A percentile compares a stretch with the other conserved stretches of the same genome.
These are phyloP conservation scores for Pythium diclinum DNA, from an alignment of 352 stramenopile genomes.

Conservation along the genomic window DNA sequence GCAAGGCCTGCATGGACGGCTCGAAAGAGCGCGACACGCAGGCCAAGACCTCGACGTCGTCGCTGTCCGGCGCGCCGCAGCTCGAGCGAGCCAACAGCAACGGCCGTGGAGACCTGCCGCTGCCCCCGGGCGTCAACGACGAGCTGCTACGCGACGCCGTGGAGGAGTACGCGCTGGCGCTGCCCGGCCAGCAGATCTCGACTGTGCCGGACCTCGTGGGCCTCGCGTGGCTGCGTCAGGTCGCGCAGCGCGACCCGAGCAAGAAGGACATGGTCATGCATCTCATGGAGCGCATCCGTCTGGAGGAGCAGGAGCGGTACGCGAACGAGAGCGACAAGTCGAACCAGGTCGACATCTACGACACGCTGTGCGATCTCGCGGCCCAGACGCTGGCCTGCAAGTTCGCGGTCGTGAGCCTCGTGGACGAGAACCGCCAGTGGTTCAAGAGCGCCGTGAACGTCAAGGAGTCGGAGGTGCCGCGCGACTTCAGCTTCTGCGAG, in stretches of 20 bases:
- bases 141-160: slow-evolving; percentile 52
- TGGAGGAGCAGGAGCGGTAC: slow-evolving; percentile 35
- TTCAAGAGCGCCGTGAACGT: slow-evolving; percentile 90
- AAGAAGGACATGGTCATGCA: slow-evolving; percentile 69
- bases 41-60: slow-evolving; percentile 7
- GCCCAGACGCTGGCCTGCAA: slow-evolving; percentile 74
- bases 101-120: slow-evolving; percentile 3
- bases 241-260: slow-evolving; percentile 60
- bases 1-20: slow-evolving; percentile 77
- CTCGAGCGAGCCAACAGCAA: not conserved
- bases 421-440: slow-evolving; percentile 94
- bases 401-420: slow-evolving; percentile 80
- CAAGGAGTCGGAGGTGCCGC: slow-evolving; percentile 68
- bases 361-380: slow-evolving; percentile 75
- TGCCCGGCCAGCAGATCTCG: slow-evolving; percentile 49
- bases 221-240: slow-evolving; percentile 72
- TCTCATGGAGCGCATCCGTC: slow-evolving; percentile 64
- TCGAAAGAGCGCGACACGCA: slow-evolving; percentile 25
- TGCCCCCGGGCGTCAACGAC: slow-evolving; percentile 46
- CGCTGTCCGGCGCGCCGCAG: slow-evolving; percentile 19
- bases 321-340: slow-evolving; percentile 19
- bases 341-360: slow-evolving; percentile 81
- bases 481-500: slow-evolving; percentile 85
- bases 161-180: slow-evolving; percentile 69
- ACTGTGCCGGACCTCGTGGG: slow-evolving; percentile 73